A percentile compares a stretch with the other conserved stretches of the same genome.
These are phyloP conservation scores for Ustilago sp. DNA, from an alignment of 1,284 basidiomycete genomes.

Conservation along the genomic window DNA sequence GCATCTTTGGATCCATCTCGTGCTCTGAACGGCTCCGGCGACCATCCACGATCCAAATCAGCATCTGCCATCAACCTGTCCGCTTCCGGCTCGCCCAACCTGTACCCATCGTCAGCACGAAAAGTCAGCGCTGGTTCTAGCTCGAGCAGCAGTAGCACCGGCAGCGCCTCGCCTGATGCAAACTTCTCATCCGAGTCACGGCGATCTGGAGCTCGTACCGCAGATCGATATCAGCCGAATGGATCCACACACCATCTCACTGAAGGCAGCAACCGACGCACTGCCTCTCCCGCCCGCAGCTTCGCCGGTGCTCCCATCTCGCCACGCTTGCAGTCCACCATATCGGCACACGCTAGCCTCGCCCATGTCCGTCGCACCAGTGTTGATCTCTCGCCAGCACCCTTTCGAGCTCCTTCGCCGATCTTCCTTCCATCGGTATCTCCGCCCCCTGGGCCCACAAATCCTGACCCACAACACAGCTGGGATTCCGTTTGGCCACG, in stretches of 20 bases:
- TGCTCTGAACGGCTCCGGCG: constrained; percentile 25
- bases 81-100: constrained; percentile 17
- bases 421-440: constrained; percentile 39
- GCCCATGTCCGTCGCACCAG: constrained; percentile 39
- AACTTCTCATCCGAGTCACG: constrained; percentile 27
- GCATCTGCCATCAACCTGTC: constrained; percentile 13
- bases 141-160: constrained; percentile 33
- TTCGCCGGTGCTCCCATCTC: constrained; percentile 50
- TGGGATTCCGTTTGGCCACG: constrained; percentile 63
- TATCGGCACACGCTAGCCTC: constrained; percentile 33
- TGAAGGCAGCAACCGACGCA: constrained; percentile 30
- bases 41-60: constrained; percentile 20
- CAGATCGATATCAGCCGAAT: constrained; percentile 30
- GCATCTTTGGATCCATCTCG: constrained; percentile 31
- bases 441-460: constrained; percentile 34
- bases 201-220: constrained; percentile 21
- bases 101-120: constrained; percentile 23
- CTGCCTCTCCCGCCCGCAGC: constrained; percentile 49
- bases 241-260: constrained; percentile 23
- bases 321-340: constrained; percentile 55
- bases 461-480: constrained; percentile 53
- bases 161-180: constrained; percentile 40
- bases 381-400: constrained; percentile 25
- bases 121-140: constrained; percentile 41
- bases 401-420: constrained; percentile 45